A percentile compares a stretch with the other conserved stretches of the same genome.
Conservation (phyloP, 495 filamentous ascomycete genomes). For the Evernia prunastri region DNA sequence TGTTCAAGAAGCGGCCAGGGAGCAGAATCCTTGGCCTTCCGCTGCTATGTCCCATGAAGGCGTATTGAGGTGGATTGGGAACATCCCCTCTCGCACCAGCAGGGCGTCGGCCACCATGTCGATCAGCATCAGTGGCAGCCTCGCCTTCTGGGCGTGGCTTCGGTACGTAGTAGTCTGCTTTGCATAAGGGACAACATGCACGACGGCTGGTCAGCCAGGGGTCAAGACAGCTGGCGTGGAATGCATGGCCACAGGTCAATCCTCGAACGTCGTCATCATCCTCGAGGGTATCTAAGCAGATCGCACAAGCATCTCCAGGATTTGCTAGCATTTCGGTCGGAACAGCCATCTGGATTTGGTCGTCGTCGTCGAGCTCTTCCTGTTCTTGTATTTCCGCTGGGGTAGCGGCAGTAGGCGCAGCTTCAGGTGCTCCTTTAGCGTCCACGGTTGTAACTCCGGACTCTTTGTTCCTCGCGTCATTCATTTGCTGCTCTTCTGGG, state of each 20-base stretch:
- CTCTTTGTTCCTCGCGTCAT: background rate
- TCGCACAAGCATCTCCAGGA: conserved; percentile 93
- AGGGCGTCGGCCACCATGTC: conserved; percentile 29
- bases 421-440: conserved; percentile 8
- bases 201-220: conserved; percentile 91
- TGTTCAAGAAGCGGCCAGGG: conserved; percentile 27
- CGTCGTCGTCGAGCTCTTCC: conserved; percentile 72
- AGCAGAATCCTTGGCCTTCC: conserved; percentile 28
- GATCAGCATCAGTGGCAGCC: conserved; percentile 31
- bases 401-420: conserved; percentile 15
- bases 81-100: conserved; percentile 23
- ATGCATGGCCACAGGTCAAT: conserved; percentile 89
- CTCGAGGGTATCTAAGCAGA: conserved; percentile 89
- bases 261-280: conserved; percentile 94
- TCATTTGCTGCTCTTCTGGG: conserved; percentile 20
- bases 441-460: background rate
- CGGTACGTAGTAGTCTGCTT: conserved; percentile 90
- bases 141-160: conserved; percentile 64
- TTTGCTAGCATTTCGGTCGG: conserved; percentile 75
- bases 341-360: conserved; percentile 75
- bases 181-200: conserved; percentile 95
- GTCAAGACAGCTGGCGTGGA: conserved; percentile 89
- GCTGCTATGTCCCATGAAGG: conserved; percentile 29
- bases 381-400: conserved; percentile 43
- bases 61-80: conserved; percentile 27